Conservation (phyloP, 495 filamentous ascomycete species). For the Aspergillus funiculosus region DNA sequence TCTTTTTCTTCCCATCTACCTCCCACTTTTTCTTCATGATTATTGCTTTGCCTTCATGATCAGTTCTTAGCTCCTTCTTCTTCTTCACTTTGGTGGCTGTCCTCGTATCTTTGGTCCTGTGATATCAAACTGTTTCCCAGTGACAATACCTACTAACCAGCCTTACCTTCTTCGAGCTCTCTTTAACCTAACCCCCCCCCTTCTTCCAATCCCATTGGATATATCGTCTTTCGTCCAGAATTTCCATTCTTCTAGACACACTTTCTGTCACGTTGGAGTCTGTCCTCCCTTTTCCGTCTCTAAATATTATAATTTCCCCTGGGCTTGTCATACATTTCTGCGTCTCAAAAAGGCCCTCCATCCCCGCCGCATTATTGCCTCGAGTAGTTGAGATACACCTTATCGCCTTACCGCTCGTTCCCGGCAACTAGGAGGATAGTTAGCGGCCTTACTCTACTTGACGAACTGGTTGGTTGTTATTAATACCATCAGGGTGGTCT, state of each 20-base stretch:
- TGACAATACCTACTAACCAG: no score
- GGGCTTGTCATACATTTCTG: constrained; percentile 9
- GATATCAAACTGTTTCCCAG: constrained; percentile 12
- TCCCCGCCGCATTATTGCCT: neutral
- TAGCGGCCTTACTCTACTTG: no score
- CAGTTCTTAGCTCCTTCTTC: constrained; percentile 2
- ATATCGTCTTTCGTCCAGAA: no score
- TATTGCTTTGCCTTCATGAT: constrained; percentile 2
- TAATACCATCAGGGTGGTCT: constrained; percentile 3
- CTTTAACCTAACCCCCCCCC: neutral
- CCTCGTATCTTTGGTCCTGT: neutral
- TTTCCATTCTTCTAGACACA: neutral
- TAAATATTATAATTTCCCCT: neutral
- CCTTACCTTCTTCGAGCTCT: neutral
- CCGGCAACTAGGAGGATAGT: no score
- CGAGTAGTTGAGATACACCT: constrained; percentile 7
- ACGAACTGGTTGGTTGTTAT: constrained; percentile 1
- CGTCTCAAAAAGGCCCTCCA: constrained; percentile 6
- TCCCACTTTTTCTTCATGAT: constrained; percentile 3
- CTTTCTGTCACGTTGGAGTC: no score
- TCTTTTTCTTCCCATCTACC: constrained; percentile 15
- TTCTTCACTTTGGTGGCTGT: constrained; percentile 5
- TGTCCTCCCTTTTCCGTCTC: neutral
- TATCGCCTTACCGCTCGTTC: constrained; percentile 12
- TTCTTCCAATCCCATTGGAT: constrained; percentile 8